Conservation (phyloP, 495 filamentous ascomycete species). For the Rhizodiscina lignyota region DNA sequence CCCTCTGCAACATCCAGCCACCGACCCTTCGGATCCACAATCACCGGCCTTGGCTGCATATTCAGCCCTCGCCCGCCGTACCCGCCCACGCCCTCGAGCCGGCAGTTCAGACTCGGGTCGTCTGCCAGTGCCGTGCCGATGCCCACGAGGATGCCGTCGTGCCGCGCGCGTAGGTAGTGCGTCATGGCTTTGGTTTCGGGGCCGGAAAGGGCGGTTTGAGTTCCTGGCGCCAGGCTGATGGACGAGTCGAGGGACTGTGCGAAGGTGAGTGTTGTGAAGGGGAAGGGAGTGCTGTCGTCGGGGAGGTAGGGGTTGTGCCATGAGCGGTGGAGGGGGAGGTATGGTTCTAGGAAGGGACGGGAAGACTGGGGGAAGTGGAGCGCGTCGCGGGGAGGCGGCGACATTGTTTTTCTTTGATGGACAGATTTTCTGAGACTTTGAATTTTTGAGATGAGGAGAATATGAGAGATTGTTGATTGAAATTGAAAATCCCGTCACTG, state of each 20-base stretch:
- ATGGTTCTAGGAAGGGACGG: constrained; percentile 1
- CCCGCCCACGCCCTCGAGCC: constrained; percentile 40
- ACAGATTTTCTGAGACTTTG: no score
- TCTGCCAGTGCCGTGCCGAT: constrained; percentile 71
- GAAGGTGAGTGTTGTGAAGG: constrained; percentile 57
- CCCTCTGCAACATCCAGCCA: constrained; percentile 42
- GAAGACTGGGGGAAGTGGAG: not conserved
- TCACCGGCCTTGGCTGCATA: constrained; percentile 58
- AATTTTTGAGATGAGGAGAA: no score
- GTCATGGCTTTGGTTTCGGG: constrained; percentile 76
- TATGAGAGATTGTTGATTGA: no score
- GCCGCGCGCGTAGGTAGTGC: constrained; percentile 65
- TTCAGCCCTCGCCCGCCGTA: constrained; percentile 34
- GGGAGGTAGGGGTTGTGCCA: not conserved
- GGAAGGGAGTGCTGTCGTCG: constrained; percentile 2
- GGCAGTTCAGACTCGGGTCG: constrained; percentile 69
- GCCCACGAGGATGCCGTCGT: constrained; percentile 75
- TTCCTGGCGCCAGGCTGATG: constrained; percentile 55
- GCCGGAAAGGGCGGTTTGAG: constrained; percentile 65
- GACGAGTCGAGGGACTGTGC: constrained; percentile 77
- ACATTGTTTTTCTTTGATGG: no score
- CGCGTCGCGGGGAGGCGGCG: not conserved
- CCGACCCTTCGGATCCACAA: constrained; percentile 56
- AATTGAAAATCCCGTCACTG: no score
- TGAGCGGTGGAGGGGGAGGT: constrained; percentile 4